phyloP scores from a whole-genome alignment of 2,329 filamentous ascomycete species.

The Arthrocladium fulminans region DNA sequence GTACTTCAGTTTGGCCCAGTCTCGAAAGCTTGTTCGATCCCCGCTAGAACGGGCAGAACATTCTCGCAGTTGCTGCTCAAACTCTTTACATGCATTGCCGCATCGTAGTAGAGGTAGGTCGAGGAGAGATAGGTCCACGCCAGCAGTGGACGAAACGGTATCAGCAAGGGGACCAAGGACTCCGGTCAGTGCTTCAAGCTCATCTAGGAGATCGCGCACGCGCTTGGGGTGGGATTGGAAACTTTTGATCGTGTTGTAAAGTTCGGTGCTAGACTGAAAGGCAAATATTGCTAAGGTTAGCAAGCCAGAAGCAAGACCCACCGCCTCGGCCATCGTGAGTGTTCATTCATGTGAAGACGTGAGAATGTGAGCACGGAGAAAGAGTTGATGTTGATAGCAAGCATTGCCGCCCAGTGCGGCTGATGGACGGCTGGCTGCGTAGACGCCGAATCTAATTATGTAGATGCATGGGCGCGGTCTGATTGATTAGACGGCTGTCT shows the following conservation, averaged over 20 bases:
- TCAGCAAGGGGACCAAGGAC: constrained; percentile 31
- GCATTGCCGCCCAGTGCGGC: too few species aligned
- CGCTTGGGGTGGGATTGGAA: constrained; percentile 31
- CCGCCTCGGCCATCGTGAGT: constrained; percentile 30
- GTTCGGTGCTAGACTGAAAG: constrained; percentile 31
- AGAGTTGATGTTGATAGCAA: too few species aligned
- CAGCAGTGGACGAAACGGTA: constrained; percentile 23
- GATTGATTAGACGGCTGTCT: too few species aligned
- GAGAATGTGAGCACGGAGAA: not conserved
- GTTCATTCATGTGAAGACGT: not conserved
- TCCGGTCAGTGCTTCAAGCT: constrained; percentile 32
- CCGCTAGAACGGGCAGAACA: constrained; percentile 29
- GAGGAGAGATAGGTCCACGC: constrained; percentile 26
- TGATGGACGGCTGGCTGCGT: too few species aligned
- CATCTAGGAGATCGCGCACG: constrained; percentile 35
- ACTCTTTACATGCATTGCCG: constrained; percentile 36
- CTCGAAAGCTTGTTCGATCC: constrained; percentile 35
- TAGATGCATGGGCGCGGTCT: too few species aligned
- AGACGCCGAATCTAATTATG: too few species aligned
- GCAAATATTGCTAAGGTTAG: constrained; percentile 32
- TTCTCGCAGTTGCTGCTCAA: constrained; percentile 32
- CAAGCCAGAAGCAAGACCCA: constrained; percentile 32
- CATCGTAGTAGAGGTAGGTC: constrained; percentile 35
- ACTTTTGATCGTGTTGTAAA: constrained; percentile 32
- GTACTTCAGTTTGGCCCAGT: constrained; percentile 39